phyloP scores from a whole-genome alignment of 495 filamentous ascomycete genomes.

The Rhizodiscina lignyota region DNA sequence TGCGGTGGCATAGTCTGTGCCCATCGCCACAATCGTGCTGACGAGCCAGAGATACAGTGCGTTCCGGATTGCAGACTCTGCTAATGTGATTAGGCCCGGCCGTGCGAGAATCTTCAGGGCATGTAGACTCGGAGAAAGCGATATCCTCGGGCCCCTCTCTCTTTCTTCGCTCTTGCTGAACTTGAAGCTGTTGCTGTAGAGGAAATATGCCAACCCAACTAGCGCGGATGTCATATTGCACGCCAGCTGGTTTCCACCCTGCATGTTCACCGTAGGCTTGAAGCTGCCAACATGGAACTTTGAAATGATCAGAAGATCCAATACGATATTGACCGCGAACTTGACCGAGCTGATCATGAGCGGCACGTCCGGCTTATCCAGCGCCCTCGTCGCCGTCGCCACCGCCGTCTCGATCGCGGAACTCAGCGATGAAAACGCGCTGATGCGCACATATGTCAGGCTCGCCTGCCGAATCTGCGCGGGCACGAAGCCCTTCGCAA shows the following conservation, averaged over 20 bases:
- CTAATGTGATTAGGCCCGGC: conserved; percentile 41
- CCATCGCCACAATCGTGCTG: conserved; percentile 43
- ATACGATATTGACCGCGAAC: conserved; percentile 48
- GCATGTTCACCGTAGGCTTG: conserved; percentile 40
- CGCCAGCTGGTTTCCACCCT: conserved; percentile 44
- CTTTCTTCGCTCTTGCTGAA: background rate
- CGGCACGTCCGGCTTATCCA: conserved; percentile 60
- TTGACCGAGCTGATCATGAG: conserved; percentile 48
- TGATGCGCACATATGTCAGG: conserved; percentile 49
- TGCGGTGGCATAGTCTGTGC: conserved; percentile 49
- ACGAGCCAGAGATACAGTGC: conserved; percentile 59
- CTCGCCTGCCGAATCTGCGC: conserved; percentile 33
- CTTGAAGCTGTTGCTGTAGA: conserved; percentile 22
- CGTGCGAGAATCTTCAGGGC: conserved; percentile 33
- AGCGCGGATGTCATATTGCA: conserved; percentile 42
- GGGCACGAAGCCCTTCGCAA: conserved; percentile 50
- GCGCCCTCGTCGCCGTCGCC: conserved; percentile 39
- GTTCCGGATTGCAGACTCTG: conserved; percentile 51
- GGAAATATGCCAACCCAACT: conserved; percentile 42
- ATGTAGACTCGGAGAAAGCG: conserved; percentile 18
- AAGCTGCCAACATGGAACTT: conserved; percentile 41
- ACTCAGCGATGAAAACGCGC: conserved; percentile 41
- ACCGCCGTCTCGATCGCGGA: conserved; percentile 50
- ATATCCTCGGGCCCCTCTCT: background rate
- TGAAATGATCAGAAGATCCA: conserved; percentile 56